Evolutionary conservation across 2,329 filamentous ascomycete species (phyloP), one percentile per base, ranked within the genome.

Genomic region (Diplodia sapinea): DNA sequence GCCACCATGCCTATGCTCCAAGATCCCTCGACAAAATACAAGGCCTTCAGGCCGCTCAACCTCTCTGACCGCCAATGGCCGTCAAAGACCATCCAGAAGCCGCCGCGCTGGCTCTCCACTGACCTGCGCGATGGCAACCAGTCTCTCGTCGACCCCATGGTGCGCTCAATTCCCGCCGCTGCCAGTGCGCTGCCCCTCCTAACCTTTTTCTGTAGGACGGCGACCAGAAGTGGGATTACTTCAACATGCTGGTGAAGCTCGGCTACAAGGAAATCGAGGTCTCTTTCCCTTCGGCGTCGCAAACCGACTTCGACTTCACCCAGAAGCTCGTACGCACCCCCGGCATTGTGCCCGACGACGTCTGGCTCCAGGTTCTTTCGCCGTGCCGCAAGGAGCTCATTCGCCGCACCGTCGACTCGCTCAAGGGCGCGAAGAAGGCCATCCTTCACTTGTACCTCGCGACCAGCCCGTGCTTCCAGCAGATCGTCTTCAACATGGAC

Each of bases 221-320:
- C 72, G 92, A 97, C 59, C 93, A 97, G 84, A 98, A 98, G 82
- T 95, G 91, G 88, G 85, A 86, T 70, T 98, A 94, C 85, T 98
- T 98, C 85, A 89, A 94, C 81, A 96, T 96, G 93, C 88, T 98
- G 65, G 88, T 90, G 74, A 89, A 94, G 70, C 86, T 97, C 61
- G 94, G 95, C 73, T 98, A 96, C 86, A 98, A 97, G 82, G 94
- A 98, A 82, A 97, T 98, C 72, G 94, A 98, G 78, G 91, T 97
- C 23, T 95, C 94, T 4, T 98, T 97, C 81, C 94, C 94, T 61
- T 96, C 93, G 0, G 93, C 94, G 15, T 97, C 93, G 49, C 91
- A 96, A 77, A 97, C 91, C 75, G 95, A 98, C 82, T 98, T 94
- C 83, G 92, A 97, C 83, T 98, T 98, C 77, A 97, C 93, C 50